Base-by-base conservation (phyloP, 495 filamentous ascomycete species). In the Aspergillus olivimuriae region DNA sequence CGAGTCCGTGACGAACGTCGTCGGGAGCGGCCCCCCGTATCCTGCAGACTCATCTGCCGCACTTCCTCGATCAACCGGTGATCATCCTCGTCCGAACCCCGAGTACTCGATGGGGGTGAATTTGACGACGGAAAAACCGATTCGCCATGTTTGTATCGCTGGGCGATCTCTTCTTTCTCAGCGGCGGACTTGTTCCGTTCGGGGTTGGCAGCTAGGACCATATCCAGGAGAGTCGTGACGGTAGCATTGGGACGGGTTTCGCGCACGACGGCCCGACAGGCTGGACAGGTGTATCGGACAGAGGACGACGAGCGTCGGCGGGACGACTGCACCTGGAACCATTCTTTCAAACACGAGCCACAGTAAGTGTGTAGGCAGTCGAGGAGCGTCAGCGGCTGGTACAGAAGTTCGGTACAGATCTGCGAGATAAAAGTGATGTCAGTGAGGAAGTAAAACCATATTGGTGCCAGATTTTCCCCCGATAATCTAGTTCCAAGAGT, bases 301-400 rank as follows among this genome's bases (percentile, higher is more conserved):
- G 72, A 50, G 2, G 73, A 63, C 12, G 69, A 61, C 0, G 71
- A 61, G 69, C 72, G 55, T 57, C 66, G 47, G 43, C 68, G 44
- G 42, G 64, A 82, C 39, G 70, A 73, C 52, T 83, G 80, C 43
- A 63, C 78, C 10, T 62, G 52, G 67, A 98, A 98, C 92, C 92
- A 97, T 65, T 89, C 82, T 66, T 94, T 94, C 46, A 96, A 61
- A 58, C 92, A 98, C 21, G 86, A 83, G 44, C 88, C 92, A 69
- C 92, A 97, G 68, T 92, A 97, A 28, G 90, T 94, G 69, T 98
- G 92, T 1, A 98, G 81, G 61, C 92, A 98, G 71, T 97, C 87
- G 58, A 98, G 86, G 46, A 96, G 84, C 22, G 90, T 95, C 46
- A 97, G 80, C 15, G 92, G 92, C 60, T 95, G 87, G 70, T 87